Conservation (phyloP, 2,329 filamentous ascomycete genomes). For the Myotisia sp. region DNA sequence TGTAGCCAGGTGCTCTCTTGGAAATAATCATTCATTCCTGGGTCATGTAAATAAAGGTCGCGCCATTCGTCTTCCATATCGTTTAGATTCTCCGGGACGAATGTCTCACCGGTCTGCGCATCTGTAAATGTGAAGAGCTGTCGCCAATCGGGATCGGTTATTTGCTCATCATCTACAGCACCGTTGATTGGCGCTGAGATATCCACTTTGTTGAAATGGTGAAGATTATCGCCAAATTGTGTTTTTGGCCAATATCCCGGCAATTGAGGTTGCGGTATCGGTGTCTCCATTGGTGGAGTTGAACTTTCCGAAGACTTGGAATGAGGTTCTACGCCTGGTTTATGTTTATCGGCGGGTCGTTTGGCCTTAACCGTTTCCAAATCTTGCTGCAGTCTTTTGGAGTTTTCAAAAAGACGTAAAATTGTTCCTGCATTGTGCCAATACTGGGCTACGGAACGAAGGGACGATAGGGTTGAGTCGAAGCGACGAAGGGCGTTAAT, state of each 20-base stretch:
- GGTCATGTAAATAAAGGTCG: slow-evolving; percentile 32
- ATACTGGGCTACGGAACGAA: slow-evolving; percentile 29
- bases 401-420: slow-evolving; percentile 31
- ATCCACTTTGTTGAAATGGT: slow-evolving; percentile 8
- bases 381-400: slow-evolving; percentile 29
- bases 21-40: slow-evolving; percentile 29
- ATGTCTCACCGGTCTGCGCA: slow-evolving; percentile 23
- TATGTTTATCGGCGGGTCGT: slow-evolving; percentile 16
- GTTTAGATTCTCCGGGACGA: slow-evolving; percentile 25
- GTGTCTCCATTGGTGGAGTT: slow-evolving; percentile 6
- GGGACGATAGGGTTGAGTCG: slow-evolving; percentile 29
- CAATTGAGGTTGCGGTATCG: slow-evolving; percentile 5
- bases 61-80: slow-evolving; percentile 33
- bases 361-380: slow-evolving; percentile 26
- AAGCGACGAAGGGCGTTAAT: slow-evolving; percentile 33
- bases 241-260: slow-evolving; percentile 5
- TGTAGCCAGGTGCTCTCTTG: slow-evolving; percentile 29
- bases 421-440: slow-evolving; percentile 32
- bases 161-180: neutral
- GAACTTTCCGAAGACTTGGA: slow-evolving; percentile 3
- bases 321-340: slow-evolving; percentile 7
- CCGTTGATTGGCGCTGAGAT: slow-evolving; percentile 3
- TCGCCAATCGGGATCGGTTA: slow-evolving; percentile 22
- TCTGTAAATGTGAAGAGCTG: slow-evolving; percentile 30
- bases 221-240: slow-evolving; percentile 9